Base-by-base conservation (phyloP, 148 eudicot species). In the Silene latifolia region DNA sequence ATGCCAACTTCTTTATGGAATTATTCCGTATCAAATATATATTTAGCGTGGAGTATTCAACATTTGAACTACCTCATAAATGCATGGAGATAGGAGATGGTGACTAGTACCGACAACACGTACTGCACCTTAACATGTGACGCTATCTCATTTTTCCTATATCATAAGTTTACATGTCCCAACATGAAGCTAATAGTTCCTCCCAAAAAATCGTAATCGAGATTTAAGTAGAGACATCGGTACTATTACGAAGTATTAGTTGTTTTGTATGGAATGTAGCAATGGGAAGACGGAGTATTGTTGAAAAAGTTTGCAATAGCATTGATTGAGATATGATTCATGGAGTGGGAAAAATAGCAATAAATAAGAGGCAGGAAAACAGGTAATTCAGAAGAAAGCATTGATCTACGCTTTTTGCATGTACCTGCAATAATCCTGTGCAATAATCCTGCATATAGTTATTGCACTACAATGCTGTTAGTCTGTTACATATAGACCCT, bases 381-480 rank as follows among this genome's bases (percentile, higher is more conserved):
- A 74, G 78, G 73, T 63, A 69, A 25, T 61, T 70, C 59, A 57
- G 74, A 74, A 61, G 68, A 15, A 51, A 78, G 73, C 51, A 17
- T 64, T 57, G 29, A 46, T 79, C 51, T 51, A 65, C 47, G 19
- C 82, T 74, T 80, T 69, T 53, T 69, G 71, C 78, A 74, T 74
- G 70, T 14, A 61, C 47, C 67, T 46, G 13, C 42, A 27, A 27
- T 27, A 27, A 27, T 32, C 4, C 5, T 47, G 63, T 46, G 13
- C 42, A 27, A 27, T 27, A 27, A 27, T 32, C 4, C 5, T 47
- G 63, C 58, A 21, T 78, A 44, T 74, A 62, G 65, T 74, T 70
- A 80, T 63, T 74, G 78, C 78, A 47, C 10, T 27, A 53, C 46
- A 79, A 74, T 61, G 78, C 78, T 74, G 82, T 75, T 70, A 64